Percentiles rank a stretch among this genome's conserved stretches.
These are phyloP conservation scores for Leucocoprinus birnbaumii DNA, from an alignment of 768 basidiomycete genomes.

Conservation along the genomic window DNA sequence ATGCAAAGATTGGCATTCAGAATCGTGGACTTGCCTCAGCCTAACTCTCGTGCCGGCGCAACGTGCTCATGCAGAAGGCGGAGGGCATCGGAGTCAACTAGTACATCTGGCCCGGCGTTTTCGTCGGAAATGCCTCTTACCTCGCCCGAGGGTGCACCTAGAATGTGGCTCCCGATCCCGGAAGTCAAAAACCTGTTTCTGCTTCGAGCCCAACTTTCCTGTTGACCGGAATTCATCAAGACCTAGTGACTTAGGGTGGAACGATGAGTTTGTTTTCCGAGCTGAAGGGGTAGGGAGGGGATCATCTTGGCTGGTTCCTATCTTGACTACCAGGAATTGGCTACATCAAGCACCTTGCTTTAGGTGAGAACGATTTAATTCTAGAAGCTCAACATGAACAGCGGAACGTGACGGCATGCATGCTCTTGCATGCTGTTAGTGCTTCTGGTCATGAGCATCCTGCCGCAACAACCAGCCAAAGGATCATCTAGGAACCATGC, in stretches of 20 bases:
- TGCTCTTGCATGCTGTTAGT: neutral
- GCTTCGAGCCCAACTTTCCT: too few relatives aligned
- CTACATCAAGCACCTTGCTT: conserved; percentile 1
- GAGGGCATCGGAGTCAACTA: neutral
- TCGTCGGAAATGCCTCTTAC: conserved; percentile 4
- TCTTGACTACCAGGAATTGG: conserved; percentile 3
- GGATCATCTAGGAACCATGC: neutral
- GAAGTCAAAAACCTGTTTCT: too few relatives aligned
- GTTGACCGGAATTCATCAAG: too few relatives aligned
- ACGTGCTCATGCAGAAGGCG: conserved; percentile 2
- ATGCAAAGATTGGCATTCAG: neutral
- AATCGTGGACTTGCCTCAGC: neutral
- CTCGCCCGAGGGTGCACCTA: too few relatives aligned
- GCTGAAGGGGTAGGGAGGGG: neutral
- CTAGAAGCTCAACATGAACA: neutral
- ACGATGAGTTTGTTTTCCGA: neutral
- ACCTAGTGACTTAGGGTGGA: neutral
- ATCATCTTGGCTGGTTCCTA: neutral
- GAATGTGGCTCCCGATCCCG: too few relatives aligned
- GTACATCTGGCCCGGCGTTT: neutral
- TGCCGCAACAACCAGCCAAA: neutral
- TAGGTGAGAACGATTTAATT: neutral
- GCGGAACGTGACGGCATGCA: neutral
- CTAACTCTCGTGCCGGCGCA: neutral
- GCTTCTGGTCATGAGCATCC: neutral